Evolutionary conservation across 768 basidiomycete genomes (phyloP), one percentile per base, ranked within the genome.

Genomic region (Naematelia encephala): DNA sequence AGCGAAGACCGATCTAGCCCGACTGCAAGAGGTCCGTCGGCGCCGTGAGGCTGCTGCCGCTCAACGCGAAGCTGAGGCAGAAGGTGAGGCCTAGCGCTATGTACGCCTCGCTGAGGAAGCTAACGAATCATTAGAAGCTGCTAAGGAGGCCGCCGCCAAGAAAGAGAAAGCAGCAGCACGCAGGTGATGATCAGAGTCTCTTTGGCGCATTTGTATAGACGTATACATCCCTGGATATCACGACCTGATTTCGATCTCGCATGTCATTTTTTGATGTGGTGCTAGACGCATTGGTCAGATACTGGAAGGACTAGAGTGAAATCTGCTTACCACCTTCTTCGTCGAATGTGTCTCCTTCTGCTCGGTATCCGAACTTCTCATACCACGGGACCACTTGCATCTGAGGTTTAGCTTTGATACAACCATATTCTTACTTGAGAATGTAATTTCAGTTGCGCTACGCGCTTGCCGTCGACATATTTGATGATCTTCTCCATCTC

Each of bases 31-130:
- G 84, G 90, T 98, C 70, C 84, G 84, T 60, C 86, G 85, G 56
- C 90, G 94, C 60, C 87, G 93, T 51, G 92, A 92, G 62, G 87
- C 85, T 43, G 91, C 92, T 1, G 86, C 86, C 48, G 89, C 88
- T 1, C 89, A 87, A 82, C 81, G 92, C 56, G 85, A 90, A 79
- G 92, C 92, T 0, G 93, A 94, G 72, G 82, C 85, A 3, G 90
- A 91, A 67, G 89, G 91, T 91, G 54, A 29, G 81, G 71, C 4
- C n/a, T 27, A 11, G 5, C 2, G 34, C n/a, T 5, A 21, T 28
- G 19, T 14, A 28, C 23, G 11, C 13, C 3, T 3, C 47, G 23
- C 16, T 1, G 10, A 14, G 27, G 39, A 12, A 28, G 58, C 54
- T 66, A 59, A 64, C 51, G 16, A 10, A 2, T 5, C 28, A 27